Conservation (phyloP, 768 basidiomycete genomes). For the Sutorius australiensis region DNA sequence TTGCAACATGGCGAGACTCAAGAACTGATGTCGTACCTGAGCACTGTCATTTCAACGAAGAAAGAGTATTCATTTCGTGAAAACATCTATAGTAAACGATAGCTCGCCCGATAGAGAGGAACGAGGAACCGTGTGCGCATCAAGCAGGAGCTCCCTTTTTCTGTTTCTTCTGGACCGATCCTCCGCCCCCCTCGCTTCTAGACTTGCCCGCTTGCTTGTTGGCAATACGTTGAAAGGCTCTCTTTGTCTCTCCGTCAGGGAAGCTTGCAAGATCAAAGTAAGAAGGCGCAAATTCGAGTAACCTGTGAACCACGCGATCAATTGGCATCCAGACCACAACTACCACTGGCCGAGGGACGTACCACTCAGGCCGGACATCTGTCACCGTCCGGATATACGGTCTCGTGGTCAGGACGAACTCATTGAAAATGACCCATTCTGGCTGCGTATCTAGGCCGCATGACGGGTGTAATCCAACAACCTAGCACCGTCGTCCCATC, state of each 20-base stretch:
- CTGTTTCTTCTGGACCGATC: constrained; percentile 17
- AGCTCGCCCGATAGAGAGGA: background rate
- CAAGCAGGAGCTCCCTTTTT: background rate
- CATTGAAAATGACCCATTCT: constrained; percentile 91
- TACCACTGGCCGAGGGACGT: constrained; percentile 19
- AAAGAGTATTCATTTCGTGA: background rate
- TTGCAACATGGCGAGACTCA: no score
- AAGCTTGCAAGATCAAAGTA: constrained; percentile 73
- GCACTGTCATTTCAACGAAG: background rate
- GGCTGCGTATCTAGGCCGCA: constrained; percentile 85
- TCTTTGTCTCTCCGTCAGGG: constrained; percentile 68
- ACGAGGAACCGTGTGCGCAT: background rate
- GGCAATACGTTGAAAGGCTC: constrained; percentile 50
- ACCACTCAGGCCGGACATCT: constrained; percentile 87
- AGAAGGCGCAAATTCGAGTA: constrained; percentile 55
- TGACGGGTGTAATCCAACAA: constrained; percentile 58
- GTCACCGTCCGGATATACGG: constrained; percentile 91
- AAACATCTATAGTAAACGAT: constrained; percentile 1
- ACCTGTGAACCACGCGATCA: constrained; percentile 35
- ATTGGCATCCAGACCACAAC: background rate
- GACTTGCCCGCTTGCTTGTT: constrained; percentile 51
- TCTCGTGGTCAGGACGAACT: constrained; percentile 88
- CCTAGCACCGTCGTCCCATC: constrained; percentile 3
- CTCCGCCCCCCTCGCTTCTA: constrained; percentile 9
- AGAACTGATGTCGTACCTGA: no score